Evolutionary conservation across 805 yeast species (phyloP).

Genomic region (Tetrapisispora namnaoensis): DNA sequence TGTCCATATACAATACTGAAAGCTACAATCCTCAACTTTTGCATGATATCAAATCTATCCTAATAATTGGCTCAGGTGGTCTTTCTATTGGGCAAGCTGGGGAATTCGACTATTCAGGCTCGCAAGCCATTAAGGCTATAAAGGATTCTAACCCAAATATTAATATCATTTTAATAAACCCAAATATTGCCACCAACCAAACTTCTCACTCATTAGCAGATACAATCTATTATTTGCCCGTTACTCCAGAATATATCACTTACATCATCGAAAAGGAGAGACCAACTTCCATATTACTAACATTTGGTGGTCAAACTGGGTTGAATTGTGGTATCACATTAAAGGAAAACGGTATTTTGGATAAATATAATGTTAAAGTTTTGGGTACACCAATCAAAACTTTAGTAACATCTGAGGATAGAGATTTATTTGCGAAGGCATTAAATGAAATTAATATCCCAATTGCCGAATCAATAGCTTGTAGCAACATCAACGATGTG

Average conservation of each 20-base stretch:
- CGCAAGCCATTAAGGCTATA: conserved; percentile 94
- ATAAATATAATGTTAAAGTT: conserved; percentile 84
- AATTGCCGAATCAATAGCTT: conserved; percentile 94
- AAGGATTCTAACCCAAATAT: conserved; percentile 81
- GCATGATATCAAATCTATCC: conserved; percentile 38
- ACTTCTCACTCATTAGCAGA: conserved; percentile 93
- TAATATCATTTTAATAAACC: conserved; percentile 77
- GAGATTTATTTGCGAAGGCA: conserved; percentile 93
- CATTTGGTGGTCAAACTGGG: conserved; percentile 98
- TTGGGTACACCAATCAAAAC: conserved; percentile 97
- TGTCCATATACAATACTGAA: conserved; percentile 24
- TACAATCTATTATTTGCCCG: conserved; percentile 91
- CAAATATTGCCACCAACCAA: conserved; percentile 94
- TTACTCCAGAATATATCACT: conserved; percentile 91
- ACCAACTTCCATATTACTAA: conserved; percentile 91
- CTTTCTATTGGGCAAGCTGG: conserved; percentile 97
- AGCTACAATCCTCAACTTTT: conserved; percentile 26
- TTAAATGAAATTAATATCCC: conserved; percentile 92
- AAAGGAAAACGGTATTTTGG: conserved; percentile 90
- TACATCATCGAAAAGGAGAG: conserved; percentile 91
- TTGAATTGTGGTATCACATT: conserved; percentile 91
- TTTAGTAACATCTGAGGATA: conserved; percentile 91
- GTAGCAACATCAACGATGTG: conserved; percentile 87
- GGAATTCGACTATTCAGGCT: conserved; percentile 94
- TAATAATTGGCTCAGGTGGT: conserved; percentile 96